Percentiles rank a stretch among this genome's conserved stretches.
Evolutionary conservation across 306 rosid genomes (phyloP).

Genomic region (Cucurbita moschata): DNA sequence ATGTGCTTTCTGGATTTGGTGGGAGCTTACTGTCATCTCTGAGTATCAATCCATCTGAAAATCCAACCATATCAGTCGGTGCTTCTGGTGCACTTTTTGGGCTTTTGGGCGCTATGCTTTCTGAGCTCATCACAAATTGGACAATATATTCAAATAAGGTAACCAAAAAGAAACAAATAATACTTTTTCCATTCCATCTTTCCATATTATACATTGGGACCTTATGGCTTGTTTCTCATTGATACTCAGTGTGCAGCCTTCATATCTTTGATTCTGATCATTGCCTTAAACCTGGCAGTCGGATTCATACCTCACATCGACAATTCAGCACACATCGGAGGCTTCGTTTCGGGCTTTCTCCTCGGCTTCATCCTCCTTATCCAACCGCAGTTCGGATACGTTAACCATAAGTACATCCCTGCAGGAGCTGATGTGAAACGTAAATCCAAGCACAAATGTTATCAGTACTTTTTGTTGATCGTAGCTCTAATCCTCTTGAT

Average conservation of each 20-base stretch:
- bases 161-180: neutral
- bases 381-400: constrained; percentile 76
- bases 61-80: constrained; percentile 47
- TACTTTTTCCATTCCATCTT: neutral
- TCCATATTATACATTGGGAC: neutral
- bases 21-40: constrained; percentile 59
- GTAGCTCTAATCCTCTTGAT: constrained; percentile 26
- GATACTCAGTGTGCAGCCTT: constrained; percentile 56
- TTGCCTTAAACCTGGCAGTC: constrained; percentile 55
- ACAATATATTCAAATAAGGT: constrained; percentile 69
- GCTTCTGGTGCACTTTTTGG: constrained; percentile 97
- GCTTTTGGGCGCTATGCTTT: constrained; percentile 78
- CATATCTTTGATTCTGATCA: constrained; percentile 29
- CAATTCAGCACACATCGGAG: constrained; percentile 88
- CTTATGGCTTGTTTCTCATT: neutral
- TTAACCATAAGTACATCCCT: constrained; percentile 44
- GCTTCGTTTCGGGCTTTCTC: constrained; percentile 61
- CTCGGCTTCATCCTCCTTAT: constrained; percentile 61
- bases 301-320: constrained; percentile 80
- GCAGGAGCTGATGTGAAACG: constrained; percentile 32
- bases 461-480: constrained; percentile 44
- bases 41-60: neutral
- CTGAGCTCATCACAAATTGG: constrained; percentile 95
- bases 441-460: constrained; percentile 45
- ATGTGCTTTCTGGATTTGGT: constrained; percentile 56